These are phyloP conservation scores for Salix purpurea DNA, from an alignment of 345 rosid species.

Conservation along the genomic window DNA sequence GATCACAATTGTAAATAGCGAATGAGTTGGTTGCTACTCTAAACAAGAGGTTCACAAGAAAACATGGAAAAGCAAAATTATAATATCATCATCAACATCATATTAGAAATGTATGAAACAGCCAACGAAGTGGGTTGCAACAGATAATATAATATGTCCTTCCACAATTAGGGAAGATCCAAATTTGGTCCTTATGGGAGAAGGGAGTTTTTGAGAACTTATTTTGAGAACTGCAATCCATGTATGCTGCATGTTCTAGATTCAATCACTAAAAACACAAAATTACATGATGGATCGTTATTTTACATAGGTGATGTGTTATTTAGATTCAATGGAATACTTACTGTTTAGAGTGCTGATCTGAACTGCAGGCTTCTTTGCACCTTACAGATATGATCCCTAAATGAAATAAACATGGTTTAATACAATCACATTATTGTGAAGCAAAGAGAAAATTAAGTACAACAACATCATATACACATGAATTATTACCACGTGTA, in stretches of 20 bases:
- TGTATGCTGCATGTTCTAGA: background rate
- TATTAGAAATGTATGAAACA: too few relatives aligned
- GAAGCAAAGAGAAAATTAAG: background rate
- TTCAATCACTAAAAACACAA: background rate
- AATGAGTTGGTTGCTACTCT: too few relatives aligned
- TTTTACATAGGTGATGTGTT: background rate
- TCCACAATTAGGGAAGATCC: background rate
- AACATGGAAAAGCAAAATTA: too few relatives aligned
- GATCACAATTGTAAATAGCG: conserved; percentile 66
- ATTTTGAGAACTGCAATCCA: background rate
- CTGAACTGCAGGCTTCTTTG: conserved; percentile 82
- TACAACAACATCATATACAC: background rate
- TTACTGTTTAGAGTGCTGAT: conserved; percentile 58
- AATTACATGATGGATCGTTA: background rate
- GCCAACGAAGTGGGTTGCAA: too few relatives aligned
- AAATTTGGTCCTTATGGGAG: background rate
- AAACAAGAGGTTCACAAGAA: too few relatives aligned
- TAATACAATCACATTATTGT: background rate
- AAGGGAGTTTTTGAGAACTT: background rate
- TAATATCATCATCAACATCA: too few relatives aligned
- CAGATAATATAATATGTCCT: background rate
- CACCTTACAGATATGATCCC: conserved; percentile 84
- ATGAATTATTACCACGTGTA: conserved; percentile 59
- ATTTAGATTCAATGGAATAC: conserved; percentile 17
- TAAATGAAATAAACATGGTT: conserved; percentile 19